phyloP scores from a whole-genome alignment of 2,329 filamentous ascomycete genomes.

The Bipolaris gigantea region DNA sequence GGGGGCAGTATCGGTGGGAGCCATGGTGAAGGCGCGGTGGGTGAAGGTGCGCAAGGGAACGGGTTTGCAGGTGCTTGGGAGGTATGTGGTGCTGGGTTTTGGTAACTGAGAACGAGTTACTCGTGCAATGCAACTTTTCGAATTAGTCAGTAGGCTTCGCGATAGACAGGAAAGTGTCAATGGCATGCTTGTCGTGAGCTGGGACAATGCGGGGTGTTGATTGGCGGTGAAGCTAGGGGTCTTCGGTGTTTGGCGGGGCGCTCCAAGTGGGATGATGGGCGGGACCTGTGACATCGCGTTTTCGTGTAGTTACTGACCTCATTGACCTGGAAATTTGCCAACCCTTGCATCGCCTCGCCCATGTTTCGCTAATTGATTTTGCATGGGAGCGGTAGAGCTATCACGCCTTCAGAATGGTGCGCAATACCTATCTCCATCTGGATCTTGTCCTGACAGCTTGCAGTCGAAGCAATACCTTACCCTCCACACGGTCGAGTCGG shows the following conservation, averaged over 20 bases:
- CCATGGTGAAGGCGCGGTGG: slow-evolving; percentile 25
- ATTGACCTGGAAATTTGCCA: slow-evolving; percentile 16
- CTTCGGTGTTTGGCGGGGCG: slow-evolving; percentile 27
- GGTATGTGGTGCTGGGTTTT: slow-evolving; percentile 1
- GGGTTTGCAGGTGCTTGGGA: slow-evolving; percentile 2
- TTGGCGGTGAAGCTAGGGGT: slow-evolving; percentile 35
- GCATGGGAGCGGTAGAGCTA: background rate
- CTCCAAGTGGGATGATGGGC: slow-evolving; percentile 20
- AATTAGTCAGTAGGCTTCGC: slow-evolving; percentile 12
- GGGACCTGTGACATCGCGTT: slow-evolving; percentile 34
- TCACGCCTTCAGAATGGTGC: slow-evolving; percentile 6
- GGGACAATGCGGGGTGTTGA: slow-evolving; percentile 26
- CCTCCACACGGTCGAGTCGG: slow-evolving; percentile 85
- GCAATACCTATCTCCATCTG: background rate
- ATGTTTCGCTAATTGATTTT: slow-evolving; percentile 1
- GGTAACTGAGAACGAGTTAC: slow-evolving; percentile 6
- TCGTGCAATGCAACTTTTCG: slow-evolving; percentile 2
- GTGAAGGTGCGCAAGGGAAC: slow-evolving; percentile 9
- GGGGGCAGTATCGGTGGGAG: slow-evolving; percentile 22
- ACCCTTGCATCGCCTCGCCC: background rate
- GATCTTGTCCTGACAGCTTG: slow-evolving; percentile 11
- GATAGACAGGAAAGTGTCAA: slow-evolving; percentile 24
- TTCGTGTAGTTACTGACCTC: slow-evolving; percentile 36
- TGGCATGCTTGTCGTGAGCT: slow-evolving; percentile 27
- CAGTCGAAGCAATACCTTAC: slow-evolving; percentile 99